Evolutionary conservation across 305 asterid genomes (phyloP).

Genomic region (Fraxinus ornus): DNA sequence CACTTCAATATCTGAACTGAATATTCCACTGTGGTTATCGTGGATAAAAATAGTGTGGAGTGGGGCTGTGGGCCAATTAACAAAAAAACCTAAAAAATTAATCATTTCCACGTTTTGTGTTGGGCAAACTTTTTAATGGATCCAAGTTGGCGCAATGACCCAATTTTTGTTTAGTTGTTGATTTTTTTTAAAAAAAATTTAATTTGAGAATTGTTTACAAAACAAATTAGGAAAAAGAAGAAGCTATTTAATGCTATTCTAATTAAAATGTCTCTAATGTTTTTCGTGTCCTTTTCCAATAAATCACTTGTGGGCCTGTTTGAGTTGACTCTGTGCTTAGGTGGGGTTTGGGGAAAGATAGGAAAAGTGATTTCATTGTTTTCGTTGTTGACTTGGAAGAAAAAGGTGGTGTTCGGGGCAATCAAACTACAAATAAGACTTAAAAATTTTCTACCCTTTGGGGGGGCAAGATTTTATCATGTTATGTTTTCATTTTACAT

Average conservation of each 20-base stretch:
- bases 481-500: not conserved
- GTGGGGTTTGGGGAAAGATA: no score
- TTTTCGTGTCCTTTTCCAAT: not conserved
- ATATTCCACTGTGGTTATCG: not conserved
- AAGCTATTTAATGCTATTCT: not conserved
- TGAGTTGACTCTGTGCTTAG: no score
- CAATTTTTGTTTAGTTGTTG: not conserved
- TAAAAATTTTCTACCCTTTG: not conserved
- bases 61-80: not conserved
- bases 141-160: not conserved
- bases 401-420: not conserved
- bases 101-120: not conserved
- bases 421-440: not conserved
- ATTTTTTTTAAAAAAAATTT: not conserved
- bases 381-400: conserved; percentile 12
- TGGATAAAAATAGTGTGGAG: not conserved
- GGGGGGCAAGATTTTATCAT: not conserved
- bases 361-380: not conserved
- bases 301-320: not conserved
- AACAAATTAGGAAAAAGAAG: not conserved
- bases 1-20: not conserved
- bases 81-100: not conserved
- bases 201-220: not conserved
- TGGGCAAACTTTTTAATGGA: not conserved
- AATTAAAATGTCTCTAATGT: not conserved